Evolutionary conservation across 1,139 yeast species (phyloP).

Genomic region (Maudiozyma humilis): DNA sequence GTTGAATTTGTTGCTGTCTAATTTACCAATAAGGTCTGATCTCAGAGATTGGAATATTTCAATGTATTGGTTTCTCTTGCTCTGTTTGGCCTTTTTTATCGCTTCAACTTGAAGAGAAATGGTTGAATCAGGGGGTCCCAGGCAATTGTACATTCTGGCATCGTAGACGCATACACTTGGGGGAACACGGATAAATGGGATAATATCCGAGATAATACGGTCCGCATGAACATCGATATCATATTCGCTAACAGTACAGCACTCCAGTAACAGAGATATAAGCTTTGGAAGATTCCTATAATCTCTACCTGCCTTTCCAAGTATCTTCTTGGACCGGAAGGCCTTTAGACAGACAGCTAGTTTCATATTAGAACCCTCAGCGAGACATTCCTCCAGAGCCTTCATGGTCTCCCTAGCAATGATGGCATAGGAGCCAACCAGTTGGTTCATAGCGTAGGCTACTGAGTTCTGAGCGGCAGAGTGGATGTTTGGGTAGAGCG

Average conservation of each 20-base stretch:
- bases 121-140: constrained; percentile 56
- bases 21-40: constrained; percentile 32
- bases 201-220: constrained; percentile 41
- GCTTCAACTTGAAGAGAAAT: constrained; percentile 51
- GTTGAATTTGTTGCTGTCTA: constrained; percentile 7
- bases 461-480: constrained; percentile 64
- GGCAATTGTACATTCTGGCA: constrained; percentile 33
- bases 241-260: constrained; percentile 51
- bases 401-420: constrained; percentile 38
- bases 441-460: constrained; percentile 61
- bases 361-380: constrained; percentile 44
- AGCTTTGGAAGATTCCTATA: constrained; percentile 43
- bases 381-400: constrained; percentile 44
- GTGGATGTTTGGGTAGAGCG: constrained; percentile 64
- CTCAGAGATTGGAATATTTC: constrained; percentile 40
- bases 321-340: constrained; percentile 45
- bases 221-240: constrained; percentile 48
- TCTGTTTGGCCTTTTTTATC: constrained; percentile 50
- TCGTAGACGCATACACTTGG: constrained; percentile 51
- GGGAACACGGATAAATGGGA: constrained; percentile 46
- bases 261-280: constrained; percentile 43
- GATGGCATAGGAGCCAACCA: constrained; percentile 58
- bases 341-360: constrained; percentile 62
- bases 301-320: constrained; percentile 49
- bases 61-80: constrained; percentile 41